phyloP scores from a whole-genome alignment of 805 yeast species.

The Metschnikowia corniflorae region DNA sequence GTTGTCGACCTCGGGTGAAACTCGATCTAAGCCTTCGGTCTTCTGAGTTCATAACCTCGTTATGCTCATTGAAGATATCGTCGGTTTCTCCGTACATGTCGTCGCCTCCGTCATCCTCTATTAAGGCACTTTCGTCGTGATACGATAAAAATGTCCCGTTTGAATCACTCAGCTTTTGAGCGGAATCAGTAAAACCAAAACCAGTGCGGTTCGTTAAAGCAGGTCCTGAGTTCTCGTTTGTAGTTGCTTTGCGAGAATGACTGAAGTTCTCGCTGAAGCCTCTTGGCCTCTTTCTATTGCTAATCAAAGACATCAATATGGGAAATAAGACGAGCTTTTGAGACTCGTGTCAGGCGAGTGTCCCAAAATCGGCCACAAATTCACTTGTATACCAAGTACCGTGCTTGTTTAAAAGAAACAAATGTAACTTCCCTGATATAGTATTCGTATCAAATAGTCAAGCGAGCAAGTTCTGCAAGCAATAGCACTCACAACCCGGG shows the following conservation, averaged over 20 bases:
- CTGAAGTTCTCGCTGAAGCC: constrained; percentile 42
- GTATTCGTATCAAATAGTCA: no score
- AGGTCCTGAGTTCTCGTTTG: constrained; percentile 6
- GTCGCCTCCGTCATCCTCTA: constrained; percentile 19
- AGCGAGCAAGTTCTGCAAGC: no score
- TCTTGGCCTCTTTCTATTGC: constrained; percentile 44
- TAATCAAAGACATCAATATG: constrained; percentile 33
- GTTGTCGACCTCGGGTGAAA: constrained; percentile 12
- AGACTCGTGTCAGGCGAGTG: no score
- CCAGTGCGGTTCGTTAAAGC: neutral
- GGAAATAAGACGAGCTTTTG: no score
- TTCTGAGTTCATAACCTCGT: constrained; percentile 36
- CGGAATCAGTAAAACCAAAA: neutral
- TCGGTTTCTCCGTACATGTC: constrained; percentile 18
- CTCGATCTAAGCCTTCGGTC: constrained; percentile 25
- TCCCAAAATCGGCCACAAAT: no score
- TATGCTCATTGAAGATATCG: constrained; percentile 23
- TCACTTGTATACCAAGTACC: no score
- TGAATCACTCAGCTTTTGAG: constrained; percentile 1
- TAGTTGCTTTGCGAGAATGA: constrained; percentile 14
- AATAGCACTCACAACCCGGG: no score
- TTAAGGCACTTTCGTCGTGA: constrained; percentile 19
- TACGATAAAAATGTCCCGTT: neutral
- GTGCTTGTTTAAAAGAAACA: no score
- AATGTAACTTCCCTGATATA: no score